Evolutionary conservation across 192 early-diverging fungal species (phyloP).

Genomic region (Rhizophlyctis rosea): DNA sequence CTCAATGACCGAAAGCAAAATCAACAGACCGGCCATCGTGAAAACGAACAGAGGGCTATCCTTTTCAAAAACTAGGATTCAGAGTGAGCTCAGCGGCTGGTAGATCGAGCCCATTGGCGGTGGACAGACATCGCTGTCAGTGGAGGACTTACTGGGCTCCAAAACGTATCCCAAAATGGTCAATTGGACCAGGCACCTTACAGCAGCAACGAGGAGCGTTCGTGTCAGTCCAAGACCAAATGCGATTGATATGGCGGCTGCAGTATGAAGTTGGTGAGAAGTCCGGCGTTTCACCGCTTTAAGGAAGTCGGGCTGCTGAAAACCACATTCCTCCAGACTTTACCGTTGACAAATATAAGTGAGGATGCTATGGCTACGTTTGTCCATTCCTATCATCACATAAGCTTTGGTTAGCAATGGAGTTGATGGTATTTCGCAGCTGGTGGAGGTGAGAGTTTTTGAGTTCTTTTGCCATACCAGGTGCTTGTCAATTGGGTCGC

Average conservation of each 20-base stretch:
- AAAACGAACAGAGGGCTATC: constrained; percentile 13
- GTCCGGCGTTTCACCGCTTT: not conserved
- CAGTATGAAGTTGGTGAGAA: not conserved
- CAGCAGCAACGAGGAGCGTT: constrained; percentile 63
- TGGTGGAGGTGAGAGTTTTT: too few relatives aligned
- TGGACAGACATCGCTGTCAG: too few relatives aligned
- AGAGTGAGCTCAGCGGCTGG: too few relatives aligned
- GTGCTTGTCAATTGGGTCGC: too few relatives aligned
- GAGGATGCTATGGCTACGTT: constrained; percentile 60
- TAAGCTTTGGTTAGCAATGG: not conserved
- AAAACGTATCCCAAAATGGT: constrained; percentile 59
- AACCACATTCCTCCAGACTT: not conserved
- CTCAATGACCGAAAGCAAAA: not conserved
- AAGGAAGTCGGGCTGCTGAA: not conserved
- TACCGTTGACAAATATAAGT: constrained; percentile 58
- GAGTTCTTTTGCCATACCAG: too few relatives aligned
- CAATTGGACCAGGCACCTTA: constrained; percentile 62
- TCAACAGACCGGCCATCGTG: constrained; percentile 4
- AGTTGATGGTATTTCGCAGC: not conserved
- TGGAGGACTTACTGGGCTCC: constrained; percentile 24
- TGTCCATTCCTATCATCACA: not conserved
- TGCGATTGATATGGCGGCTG: constrained; percentile 53
- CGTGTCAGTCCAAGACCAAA: constrained; percentile 65
- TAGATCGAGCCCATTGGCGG: too few relatives aligned
- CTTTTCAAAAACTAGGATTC: constrained; percentile 16